phyloP scores from a whole-genome alignment of 1,284 basidiomycete species.

The Sporisorium scitamineum region DNA sequence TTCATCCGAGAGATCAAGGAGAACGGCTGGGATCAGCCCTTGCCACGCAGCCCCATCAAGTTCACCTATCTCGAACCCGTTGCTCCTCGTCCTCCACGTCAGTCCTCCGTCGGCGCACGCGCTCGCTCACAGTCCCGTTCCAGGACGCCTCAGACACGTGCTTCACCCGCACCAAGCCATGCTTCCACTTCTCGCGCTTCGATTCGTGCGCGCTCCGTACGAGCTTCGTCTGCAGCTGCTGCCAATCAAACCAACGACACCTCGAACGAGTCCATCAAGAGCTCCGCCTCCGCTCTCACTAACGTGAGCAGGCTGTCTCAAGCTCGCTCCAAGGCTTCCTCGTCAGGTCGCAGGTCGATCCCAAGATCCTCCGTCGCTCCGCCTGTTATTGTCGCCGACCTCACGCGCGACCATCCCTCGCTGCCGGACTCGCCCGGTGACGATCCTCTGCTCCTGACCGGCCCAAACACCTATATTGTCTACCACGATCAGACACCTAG shows the following conservation, averaged over 20 bases:
- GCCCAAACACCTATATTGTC: slow-evolving; percentile 34
- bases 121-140: slow-evolving; percentile 32
- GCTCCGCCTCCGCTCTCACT: slow-evolving; percentile 19
- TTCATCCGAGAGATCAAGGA: slow-evolving; percentile 49
- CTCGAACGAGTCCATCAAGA: slow-evolving; percentile 43
- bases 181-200: slow-evolving; percentile 11
- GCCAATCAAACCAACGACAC: slow-evolving; percentile 11
- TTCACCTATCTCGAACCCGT: slow-evolving; percentile 43
- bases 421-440: slow-evolving; percentile 51
- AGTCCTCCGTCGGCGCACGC: slow-evolving; percentile 11
- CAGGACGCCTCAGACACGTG: slow-evolving; percentile 33
- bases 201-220: slow-evolving; percentile 10
- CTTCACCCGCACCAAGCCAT: slow-evolving; percentile 26
- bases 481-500: slow-evolving; percentile 37
- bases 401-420: slow-evolving; percentile 35
- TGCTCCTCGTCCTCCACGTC: slow-evolving; percentile 14
- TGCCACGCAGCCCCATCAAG: slow-evolving; percentile 40
- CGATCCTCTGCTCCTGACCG: slow-evolving; percentile 48
- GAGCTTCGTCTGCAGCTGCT: slow-evolving; percentile 14
- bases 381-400: slow-evolving; percentile 25
- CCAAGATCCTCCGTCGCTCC: slow-evolving; percentile 22
- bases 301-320: slow-evolving; percentile 10
- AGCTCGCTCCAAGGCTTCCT: slow-evolving; percentile 8
- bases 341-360: slow-evolving; percentile 5
- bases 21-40: slow-evolving; percentile 47